phyloP scores from a whole-genome alignment of 352 stramenopile species.

The Phytophthora fragariaefolia region DNA sequence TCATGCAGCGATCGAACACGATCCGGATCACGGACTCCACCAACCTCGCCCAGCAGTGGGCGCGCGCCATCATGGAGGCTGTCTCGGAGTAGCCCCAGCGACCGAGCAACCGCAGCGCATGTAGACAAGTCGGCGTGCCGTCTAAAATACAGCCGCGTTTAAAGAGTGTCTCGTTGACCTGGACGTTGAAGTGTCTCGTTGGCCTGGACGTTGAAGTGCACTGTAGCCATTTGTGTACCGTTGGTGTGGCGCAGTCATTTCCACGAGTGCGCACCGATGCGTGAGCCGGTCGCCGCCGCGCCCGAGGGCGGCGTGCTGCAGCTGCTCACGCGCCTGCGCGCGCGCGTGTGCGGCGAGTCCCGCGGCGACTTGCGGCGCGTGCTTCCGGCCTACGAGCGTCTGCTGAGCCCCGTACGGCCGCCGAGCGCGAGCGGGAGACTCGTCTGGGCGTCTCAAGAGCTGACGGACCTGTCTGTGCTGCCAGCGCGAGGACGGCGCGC shows the following conservation, averaged over 20 bases:
- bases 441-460: too few species aligned
- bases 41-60: conserved; percentile 74
- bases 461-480: not conserved
- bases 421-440: not conserved
- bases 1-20: conserved; percentile 56
- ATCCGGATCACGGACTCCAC: conserved; percentile 64
- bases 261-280: not conserved
- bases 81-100: conserved; percentile 36
- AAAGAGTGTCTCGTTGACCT: not conserved
- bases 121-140: conserved; percentile 6
- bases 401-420: conserved; percentile 55
- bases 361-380: conserved; percentile 42
- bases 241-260: conserved; percentile 11
- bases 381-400: conserved; percentile 49
- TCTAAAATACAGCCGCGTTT: not conserved
- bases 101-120: not conserved
- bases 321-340: conserved; percentile 53
- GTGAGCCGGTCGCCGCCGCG: not conserved
- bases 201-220: not conserved
- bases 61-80: conserved; percentile 48
- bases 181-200: conserved; percentile 1
- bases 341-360: conserved; percentile 26
- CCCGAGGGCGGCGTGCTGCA: conserved; percentile 32
- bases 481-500: conserved; percentile 11
- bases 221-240: conserved; percentile 22